phyloP scores from a whole-genome alignment of 495 filamentous ascomycete genomes.

The Xylaria venustula region DNA sequence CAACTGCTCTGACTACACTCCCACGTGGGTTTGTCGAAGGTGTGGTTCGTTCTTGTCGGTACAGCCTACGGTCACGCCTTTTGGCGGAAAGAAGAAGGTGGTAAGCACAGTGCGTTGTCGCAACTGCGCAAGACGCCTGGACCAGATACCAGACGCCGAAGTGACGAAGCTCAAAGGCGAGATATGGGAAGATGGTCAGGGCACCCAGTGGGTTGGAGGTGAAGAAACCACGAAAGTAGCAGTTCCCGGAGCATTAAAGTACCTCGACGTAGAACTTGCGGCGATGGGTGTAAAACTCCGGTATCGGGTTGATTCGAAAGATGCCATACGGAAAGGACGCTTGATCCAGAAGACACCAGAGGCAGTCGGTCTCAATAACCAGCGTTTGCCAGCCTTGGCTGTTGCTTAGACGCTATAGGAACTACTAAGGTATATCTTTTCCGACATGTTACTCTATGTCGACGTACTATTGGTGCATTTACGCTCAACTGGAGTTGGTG shows the following conservation, averaged over 20 bases:
- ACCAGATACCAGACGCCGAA: conserved; percentile 53
- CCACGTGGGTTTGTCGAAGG: conserved; percentile 79
- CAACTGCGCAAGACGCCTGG: conserved; percentile 68
- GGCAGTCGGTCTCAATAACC: conserved; percentile 22
- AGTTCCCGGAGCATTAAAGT: conserved; percentile 88
- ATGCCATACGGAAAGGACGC: conserved; percentile 44
- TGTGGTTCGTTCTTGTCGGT: conserved; percentile 89
- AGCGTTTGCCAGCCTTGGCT: conserved; percentile 15
- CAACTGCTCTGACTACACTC: conserved; percentile 91
- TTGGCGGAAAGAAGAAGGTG: conserved; percentile 57
- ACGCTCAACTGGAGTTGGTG: conserved; percentile 6
- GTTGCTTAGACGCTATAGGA: not conserved
- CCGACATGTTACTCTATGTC: not conserved
- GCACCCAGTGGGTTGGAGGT: conserved; percentile 77
- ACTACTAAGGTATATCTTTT: not conserved
- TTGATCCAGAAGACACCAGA: conserved; percentile 30
- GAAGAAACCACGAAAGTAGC: conserved; percentile 87
- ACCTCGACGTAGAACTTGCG: conserved; percentile 89
- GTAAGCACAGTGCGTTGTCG: conserved; percentile 70
- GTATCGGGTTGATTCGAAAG: conserved; percentile 71
- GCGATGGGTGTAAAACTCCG: conserved; percentile 91
- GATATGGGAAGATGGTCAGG: conserved; percentile 89
- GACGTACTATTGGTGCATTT: conserved; percentile 5
- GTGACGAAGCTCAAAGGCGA: conserved; percentile 63
- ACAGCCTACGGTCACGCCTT: conserved; percentile 71